Evolutionary conservation across 495 filamentous ascomycete species (phyloP).

Genomic region (Pseudoneurospora amorphoporcata): DNA sequence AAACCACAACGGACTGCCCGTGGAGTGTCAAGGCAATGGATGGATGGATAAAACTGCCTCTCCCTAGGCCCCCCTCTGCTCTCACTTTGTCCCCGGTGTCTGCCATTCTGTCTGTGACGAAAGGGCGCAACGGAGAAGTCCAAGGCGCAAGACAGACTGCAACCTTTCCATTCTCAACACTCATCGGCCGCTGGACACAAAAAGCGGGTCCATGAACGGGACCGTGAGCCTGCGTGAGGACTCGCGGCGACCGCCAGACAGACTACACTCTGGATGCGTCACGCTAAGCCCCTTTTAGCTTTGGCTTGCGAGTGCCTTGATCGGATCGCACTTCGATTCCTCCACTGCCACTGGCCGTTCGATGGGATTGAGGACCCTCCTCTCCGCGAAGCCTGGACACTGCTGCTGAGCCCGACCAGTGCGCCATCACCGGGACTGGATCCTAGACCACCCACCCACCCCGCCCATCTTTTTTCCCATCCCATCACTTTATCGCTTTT

Average conservation of each 20-base stretch:
- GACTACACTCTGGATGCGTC: background rate
- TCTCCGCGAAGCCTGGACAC: background rate
- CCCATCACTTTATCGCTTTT: background rate
- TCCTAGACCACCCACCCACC: background rate
- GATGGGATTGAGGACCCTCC: background rate
- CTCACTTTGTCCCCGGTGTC: background rate
- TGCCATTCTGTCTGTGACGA: background rate
- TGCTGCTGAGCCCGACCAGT: background rate
- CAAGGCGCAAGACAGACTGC: background rate
- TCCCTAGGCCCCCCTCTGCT: background rate
- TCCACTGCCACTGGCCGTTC: background rate
- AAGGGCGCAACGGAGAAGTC: background rate
- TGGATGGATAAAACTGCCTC: no score
- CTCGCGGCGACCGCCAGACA: background rate
- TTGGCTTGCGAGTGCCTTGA: conserved; percentile 4
- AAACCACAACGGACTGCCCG: background rate
- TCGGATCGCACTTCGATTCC: background rate
- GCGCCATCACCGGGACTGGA: background rate
- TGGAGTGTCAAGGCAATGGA: background rate
- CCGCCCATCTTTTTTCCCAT: background rate
- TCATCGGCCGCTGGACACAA: background rate
- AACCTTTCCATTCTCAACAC: conserved; percentile 7
- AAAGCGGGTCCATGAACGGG: background rate
- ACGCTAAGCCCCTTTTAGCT: conserved; percentile 11
- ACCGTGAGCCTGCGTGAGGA: background rate